Base-by-base conservation (phyloP, 768 basidiomycete species). In the Suillus paluster region DNA sequence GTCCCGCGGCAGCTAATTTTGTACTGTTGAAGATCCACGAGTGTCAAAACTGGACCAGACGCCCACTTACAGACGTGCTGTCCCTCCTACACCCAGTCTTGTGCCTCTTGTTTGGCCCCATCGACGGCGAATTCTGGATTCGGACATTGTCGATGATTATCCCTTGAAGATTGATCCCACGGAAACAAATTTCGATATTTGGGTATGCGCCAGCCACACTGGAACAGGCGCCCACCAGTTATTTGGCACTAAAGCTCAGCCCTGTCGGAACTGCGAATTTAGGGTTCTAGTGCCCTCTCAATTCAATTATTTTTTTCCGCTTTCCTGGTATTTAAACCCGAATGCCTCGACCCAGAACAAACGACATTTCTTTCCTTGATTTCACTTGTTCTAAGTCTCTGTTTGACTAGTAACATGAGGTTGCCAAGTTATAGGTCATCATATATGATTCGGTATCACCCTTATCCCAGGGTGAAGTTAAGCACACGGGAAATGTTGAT, bases 401-500 rank as follows among this genome's bases (percentile, higher is more conserved):
- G 12, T 17, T 19, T 15, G 14, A 59, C 54, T 27, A 15, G 52
- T 21, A 41, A 55, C 3, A 48, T 45, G 33, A 62, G 60, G 14
- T 39, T 64, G 9, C 63, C 60, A 2, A 50, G 41, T 17, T 65
- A 65, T 25, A 49, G 64, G 5, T 62, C 61, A 14, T 65, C 61
- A 1, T 56, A 65, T 25, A 27, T 65, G 44, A 38, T 48, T n/a
- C 45, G 64, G 5, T 65, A 45, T 30, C 61, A 65, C 12, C 64
- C 64, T 0, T 62, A 65, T 39, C 52, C 61, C 4, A 57, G 64
- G 21, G 50, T 58, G 4, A 48, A 48, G 19, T 57, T 52, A 1
- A 58, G 56, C 25, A 33, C 34, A 5, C 57, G 41, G 0, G 64
- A 65, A 30, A 12, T 11, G 10, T 5, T 19, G 10, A n/a, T 2